Base-by-base conservation (phyloP, 108 stramenopile species). In the Cyclostephanos tholiformis region DNA sequence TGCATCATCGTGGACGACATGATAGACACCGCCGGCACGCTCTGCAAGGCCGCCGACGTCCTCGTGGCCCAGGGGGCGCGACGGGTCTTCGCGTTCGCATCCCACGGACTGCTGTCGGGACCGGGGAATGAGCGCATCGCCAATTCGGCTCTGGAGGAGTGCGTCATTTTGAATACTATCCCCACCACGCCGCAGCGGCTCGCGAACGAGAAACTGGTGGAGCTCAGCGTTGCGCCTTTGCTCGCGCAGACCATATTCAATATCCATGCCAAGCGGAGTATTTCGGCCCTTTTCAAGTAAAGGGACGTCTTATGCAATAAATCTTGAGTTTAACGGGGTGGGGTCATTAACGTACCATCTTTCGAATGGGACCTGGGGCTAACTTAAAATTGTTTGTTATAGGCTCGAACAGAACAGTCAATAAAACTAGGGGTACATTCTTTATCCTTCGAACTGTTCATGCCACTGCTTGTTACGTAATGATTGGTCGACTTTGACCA, bases 1-100 rank as follows among this genome's bases (percentile, higher is more conserved):
- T 97, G 95, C 64, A 97, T 99, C 70, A 94, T 99, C 65, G 99
- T 99, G 16, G 99, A 99, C 79, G 99, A 99, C 79, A 99, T 99
- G 95, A 98, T 99, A 76, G 98, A 99, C 86, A 99, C 99, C 22
- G 99, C 97, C 32, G 98, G 99, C 41, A 99, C 99, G 4, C 87
- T 99, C 26, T 98, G 98, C 86, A 98, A 97, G 86, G 99, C 99
- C 35, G 98, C 98, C 14, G 96, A 97, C 77, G 95, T 97, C 44
- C 85, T 99, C 51, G 83, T 88, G 55, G 91, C 84, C 36, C 91
- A 95, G 65, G 99, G 99, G 23, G 98, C 99, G 14, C 84, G 94
- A 35, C 90, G 98, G 30, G 99, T 99, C 59, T 99, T 97, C 82
- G 97, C 98, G 29, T 99, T 99, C 79, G 98, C 98, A n/a, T 95